Evolutionary conservation across 164 flowering plant species (phyloP).

Genomic region (Houttuynia cordata): DNA sequence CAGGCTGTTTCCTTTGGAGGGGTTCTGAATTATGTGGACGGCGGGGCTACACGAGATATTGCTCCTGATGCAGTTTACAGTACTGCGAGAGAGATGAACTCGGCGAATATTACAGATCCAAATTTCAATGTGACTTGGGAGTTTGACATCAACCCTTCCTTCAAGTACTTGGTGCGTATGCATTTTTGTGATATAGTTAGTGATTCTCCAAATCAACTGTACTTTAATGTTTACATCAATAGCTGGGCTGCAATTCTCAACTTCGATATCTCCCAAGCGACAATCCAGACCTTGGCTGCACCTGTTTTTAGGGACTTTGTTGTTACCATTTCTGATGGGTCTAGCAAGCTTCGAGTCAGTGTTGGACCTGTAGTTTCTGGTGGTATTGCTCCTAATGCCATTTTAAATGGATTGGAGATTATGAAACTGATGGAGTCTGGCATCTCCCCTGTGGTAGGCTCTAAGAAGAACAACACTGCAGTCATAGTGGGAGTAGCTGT

Average conservation of each 20-base stretch:
- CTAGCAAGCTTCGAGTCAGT: conserved; percentile 25
- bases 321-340: conserved; percentile 5
- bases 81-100: conserved; percentile 32
- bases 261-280: conserved; percentile 31
- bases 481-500: conserved; percentile 27
- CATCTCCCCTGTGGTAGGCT: conserved; percentile 15
- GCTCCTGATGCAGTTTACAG: conserved; percentile 68
- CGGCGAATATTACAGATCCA: conserved; percentile 16
- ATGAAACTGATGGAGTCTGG: conserved; percentile 51
- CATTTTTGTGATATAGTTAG: conserved; percentile 68
- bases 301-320: conserved; percentile 48
- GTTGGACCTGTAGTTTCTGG: conserved; percentile 40
- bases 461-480: conserved; percentile 26
- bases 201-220: conserved; percentile 27
- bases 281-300: conserved; percentile 23
- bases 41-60: conserved; percentile 18
- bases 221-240: conserved; percentile 49
- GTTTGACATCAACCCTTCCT: conserved; percentile 46
- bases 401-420: conserved; percentile 80
- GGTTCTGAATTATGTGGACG: conserved; percentile 27
- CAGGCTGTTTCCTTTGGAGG: conserved; percentile 9
- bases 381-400: conserved; percentile 22
- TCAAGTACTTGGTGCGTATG: conserved; percentile 46
- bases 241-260: conserved; percentile 21
- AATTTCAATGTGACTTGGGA: conserved; percentile 57